Evolutionary conservation across 139 green algal species (phyloP).

Genomic region (Haematococcus sp.): DNA sequence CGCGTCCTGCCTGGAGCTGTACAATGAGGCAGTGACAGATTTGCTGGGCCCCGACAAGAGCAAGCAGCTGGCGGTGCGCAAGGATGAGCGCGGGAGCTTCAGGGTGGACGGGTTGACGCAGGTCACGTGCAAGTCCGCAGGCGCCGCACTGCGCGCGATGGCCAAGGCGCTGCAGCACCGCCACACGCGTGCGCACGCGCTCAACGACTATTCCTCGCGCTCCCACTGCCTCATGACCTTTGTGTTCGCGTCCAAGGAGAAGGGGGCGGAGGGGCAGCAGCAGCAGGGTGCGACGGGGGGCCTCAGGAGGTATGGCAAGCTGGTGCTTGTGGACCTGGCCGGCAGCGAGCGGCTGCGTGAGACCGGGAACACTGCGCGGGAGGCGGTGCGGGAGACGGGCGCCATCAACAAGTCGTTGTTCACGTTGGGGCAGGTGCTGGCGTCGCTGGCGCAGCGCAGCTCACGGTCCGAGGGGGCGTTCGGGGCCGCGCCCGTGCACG

Average conservation of each 20-base stretch:
- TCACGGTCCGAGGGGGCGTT: not conserved
- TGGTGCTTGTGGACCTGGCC: constrained; percentile 66
- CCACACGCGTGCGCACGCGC: constrained; percentile 48
- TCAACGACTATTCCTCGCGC: constrained; percentile 66
- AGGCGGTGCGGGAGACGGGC: constrained; percentile 53
- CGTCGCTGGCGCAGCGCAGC: constrained; percentile 28
- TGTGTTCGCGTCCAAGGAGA: constrained; percentile 40
- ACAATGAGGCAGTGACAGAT: constrained; percentile 72
- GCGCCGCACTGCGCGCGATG: constrained; percentile 36
- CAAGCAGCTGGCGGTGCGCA: constrained; percentile 47
- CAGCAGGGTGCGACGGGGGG: constrained; percentile 23
- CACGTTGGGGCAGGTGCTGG: constrained; percentile 62
- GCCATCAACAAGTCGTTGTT: constrained; percentile 71
- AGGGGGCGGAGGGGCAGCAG: not conserved
- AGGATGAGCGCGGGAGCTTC: constrained; percentile 58
- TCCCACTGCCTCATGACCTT: constrained; percentile 76
- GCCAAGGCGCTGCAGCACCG: constrained; percentile 42
- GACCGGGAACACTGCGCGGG: constrained; percentile 52
- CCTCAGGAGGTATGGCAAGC: constrained; percentile 52
- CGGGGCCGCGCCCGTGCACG: not conserved
- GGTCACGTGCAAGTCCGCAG: constrained; percentile 20
- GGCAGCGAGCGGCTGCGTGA: constrained; percentile 67
- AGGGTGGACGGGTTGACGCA: constrained; percentile 60
- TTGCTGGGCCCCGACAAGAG: constrained; percentile 43
- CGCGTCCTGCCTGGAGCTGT: constrained; percentile 53